Percentiles rank a stretch among this genome's conserved stretches.
These are phyloP conservation scores for Neurospora sp. DNA, from an alignment of 495 filamentous ascomycete genomes.

Conservation along the genomic window DNA sequence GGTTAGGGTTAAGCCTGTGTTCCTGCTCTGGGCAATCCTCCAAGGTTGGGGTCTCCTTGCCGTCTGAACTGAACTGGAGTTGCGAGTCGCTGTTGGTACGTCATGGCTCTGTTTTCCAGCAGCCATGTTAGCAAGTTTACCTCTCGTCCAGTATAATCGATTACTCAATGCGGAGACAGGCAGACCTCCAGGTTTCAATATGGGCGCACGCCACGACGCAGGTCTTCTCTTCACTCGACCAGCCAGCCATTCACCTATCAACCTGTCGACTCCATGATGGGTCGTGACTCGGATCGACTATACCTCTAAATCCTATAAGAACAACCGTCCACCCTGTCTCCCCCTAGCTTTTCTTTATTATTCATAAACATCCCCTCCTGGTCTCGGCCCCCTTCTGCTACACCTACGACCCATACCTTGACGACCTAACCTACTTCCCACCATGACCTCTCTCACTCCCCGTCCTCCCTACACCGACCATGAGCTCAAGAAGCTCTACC, in stretches of 20 bases:
- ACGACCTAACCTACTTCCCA: not conserved
- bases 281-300: not conserved
- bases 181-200: not conserved
- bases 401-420: not conserved
- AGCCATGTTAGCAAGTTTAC: not conserved
- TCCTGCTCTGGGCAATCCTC: not conserved
- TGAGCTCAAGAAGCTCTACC: conserved; percentile 78
- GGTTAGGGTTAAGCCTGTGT: not conserved
- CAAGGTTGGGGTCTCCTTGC: not conserved
- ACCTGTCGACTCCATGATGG: not conserved
- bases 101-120: not conserved
- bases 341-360: not conserved
- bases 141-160: not conserved
- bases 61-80: not conserved
- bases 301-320: not conserved
- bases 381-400: not conserved
- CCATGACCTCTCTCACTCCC: conserved; percentile 70
- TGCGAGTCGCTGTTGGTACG: not conserved
- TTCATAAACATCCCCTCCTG: not conserved
- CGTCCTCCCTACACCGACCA: conserved; percentile 67
- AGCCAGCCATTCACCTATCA: not conserved
- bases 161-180: not conserved
- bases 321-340: not conserved
- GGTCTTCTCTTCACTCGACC: not conserved
- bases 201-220: not conserved